Evolutionary conservation across 805 yeast species (phyloP), one percentile per base, ranked within the genome.

Genomic region (Ogataea paraovalis): DNA sequence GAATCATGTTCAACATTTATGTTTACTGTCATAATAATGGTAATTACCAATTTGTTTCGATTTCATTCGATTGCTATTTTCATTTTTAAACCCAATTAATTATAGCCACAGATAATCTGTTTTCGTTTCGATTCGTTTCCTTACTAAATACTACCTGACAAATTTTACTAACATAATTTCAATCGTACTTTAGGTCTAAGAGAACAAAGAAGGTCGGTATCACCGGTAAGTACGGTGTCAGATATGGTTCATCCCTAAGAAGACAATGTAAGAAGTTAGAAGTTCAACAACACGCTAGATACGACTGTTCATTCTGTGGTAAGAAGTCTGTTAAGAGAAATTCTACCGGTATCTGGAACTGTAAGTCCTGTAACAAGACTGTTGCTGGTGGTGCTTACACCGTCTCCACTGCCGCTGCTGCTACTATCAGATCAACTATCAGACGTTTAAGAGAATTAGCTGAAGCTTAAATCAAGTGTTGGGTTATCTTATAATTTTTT

Each of bases 361-460:
- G 99, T 83, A 79, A 82, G 76, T 78, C 96, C 63, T 92, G 99
- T 81, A 78, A 77, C 69, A 94, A 89, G 86, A 86, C 96, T 64
- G 88, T 94, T 71, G 99, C 99, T 68, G 99, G 99, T 76, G 99
- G 99, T 83, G 99, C 99, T 78, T 94, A 94, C 91, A 83, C 97
- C 70, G 91, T 94, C 64, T 85, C 96, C 72, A 94, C 99, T 68
- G 94, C 99, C 71, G 97, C 99, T 75, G 99, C 99, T 72, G 96
- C 97, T 77, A 94, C 99, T 68, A 97, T 91, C 76, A 91, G 99
- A 86, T 94, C 99, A 60, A 92, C 99, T 77, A 94, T 94, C 82
- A 92, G 99, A 85, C 96, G 99, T 87, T 88, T 94, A 79, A 90
- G 99, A 85, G 99, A 94, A 74, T 74, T 95, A 82, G 97, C 96